These are phyloP conservation scores for Angomonas ambiguus DNA, from an alignment of 208 protist genomes.

Conservation along the genomic window DNA sequence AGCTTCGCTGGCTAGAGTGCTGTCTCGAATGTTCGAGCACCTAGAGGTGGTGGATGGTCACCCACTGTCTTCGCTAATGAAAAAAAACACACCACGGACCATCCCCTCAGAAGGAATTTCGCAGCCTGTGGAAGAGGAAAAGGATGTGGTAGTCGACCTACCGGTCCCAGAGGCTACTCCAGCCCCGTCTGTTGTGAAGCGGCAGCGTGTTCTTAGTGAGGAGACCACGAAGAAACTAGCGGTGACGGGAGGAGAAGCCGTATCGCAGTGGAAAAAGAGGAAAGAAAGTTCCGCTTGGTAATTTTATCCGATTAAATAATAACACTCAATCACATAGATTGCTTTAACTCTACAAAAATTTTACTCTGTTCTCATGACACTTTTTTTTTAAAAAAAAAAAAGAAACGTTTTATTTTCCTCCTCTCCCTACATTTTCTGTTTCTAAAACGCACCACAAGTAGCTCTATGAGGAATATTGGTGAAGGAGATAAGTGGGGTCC, in stretches of 20 bases:
- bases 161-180: neutral
- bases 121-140: slow-evolving; percentile 4
- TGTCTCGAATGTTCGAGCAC: slow-evolving; percentile 26
- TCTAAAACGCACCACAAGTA: too few species aligned
- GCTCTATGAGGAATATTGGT: too few species aligned
- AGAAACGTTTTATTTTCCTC: too few species aligned
- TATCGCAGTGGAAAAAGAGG: slow-evolving; percentile 7
- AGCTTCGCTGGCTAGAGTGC: slow-evolving; percentile 11
- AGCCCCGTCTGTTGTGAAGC: neutral
- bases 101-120: neutral
- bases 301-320: slow-evolving; percentile 3
- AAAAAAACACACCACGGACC: slow-evolving; percentile 12
- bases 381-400: too few species aligned
- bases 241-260: slow-evolving; percentile 11
- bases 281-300: slow-evolving; percentile 16
- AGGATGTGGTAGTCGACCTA: slow-evolving; percentile 11
- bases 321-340: neutral
- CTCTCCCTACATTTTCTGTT: too few species aligned
- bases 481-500: too few species aligned
- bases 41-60: slow-evolving; percentile 48
- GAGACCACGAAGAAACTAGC: neutral
- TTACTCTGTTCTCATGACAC: neutral
- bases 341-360: neutral
- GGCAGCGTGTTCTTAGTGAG: neutral
- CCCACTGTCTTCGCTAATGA: slow-evolving; percentile 18